Percentiles rank a stretch among this genome's conserved stretches.
phyloP scores from a whole-genome alignment of 2,329 filamentous ascomycete genomes.

The Stachybotrys chlorohalonatus region DNA sequence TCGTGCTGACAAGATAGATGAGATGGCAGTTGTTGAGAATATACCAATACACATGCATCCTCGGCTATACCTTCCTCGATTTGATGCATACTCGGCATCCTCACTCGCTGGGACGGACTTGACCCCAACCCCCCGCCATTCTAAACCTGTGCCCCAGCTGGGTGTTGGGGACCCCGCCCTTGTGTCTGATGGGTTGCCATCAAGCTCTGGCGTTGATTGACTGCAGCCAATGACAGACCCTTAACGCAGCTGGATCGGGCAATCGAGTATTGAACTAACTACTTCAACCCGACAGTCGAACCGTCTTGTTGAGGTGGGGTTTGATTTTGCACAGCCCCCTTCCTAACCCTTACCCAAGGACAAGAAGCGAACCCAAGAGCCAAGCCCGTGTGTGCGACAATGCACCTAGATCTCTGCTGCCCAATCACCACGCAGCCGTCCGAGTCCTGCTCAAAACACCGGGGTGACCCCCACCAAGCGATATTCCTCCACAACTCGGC shows the following conservation, averaged over 20 bases:
- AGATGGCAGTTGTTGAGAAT: too few relatives aligned
- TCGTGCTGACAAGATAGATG: too few relatives aligned
- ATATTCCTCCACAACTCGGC: too few relatives aligned
- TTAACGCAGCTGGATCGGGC: not conserved
- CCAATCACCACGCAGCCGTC: too few relatives aligned
- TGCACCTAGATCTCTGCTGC: not conserved
- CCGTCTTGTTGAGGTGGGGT: not conserved
- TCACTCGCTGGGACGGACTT: too few relatives aligned
- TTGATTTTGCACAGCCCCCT: not conserved
- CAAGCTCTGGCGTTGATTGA: not conserved
- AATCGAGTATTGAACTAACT: not conserved
- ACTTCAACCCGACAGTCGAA: not conserved
- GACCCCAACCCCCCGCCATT: too few relatives aligned
- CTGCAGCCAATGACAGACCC: not conserved
- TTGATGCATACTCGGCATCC: too few relatives aligned
- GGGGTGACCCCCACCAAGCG: not conserved
- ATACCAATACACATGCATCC: too few relatives aligned
- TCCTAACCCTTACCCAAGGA: not conserved
- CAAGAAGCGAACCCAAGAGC: not conserved
- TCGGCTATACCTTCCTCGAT: too few relatives aligned
- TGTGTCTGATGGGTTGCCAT: not conserved
- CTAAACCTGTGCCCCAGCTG: too few relatives aligned
- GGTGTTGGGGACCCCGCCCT: not conserved
- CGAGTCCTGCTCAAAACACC: too few relatives aligned
- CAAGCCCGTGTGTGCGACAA: not conserved